Percentiles rank a stretch among this genome's conserved stretches.
Evolutionary conservation across 306 rosid genomes (phyloP).

Genomic region (Castanea sativa): DNA sequence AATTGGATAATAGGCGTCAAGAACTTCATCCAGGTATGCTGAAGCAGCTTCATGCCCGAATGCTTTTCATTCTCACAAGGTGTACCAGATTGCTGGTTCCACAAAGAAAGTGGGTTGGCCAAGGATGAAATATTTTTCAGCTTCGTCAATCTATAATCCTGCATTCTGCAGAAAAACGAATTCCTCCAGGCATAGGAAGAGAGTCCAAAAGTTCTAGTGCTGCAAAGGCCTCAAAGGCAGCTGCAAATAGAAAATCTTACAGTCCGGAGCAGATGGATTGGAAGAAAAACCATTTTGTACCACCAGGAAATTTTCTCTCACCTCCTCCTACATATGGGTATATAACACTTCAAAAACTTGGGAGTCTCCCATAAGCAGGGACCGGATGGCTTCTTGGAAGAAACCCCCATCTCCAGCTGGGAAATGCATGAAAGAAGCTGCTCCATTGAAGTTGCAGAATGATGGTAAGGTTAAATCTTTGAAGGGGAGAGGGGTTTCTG

Average conservation of each 20-base stretch:
- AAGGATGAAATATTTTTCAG: conserved; percentile 79
- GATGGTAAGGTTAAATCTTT: conserved; percentile 52
- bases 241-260: conserved; percentile 69
- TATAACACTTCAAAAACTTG: conserved; percentile 37
- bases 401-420: conserved; percentile 63
- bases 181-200: conserved; percentile 61
- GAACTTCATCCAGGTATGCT: conserved; percentile 85
- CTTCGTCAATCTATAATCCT: conserved; percentile 78
- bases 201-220: conserved; percentile 54
- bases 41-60: conserved; percentile 89
- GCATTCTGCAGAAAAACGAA: conserved; percentile 61
- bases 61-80: conserved; percentile 97
- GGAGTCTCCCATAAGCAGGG: conserved; percentile 61
- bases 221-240: conserved; percentile 50
- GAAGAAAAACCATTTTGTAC: conserved; percentile 56
- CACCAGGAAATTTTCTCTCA: conserved; percentile 32
- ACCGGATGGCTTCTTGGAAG: conserved; percentile 87
- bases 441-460: conserved; percentile 58
- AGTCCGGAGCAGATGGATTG: conserved; percentile 86
- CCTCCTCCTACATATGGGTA: conserved; percentile 34
- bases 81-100: conserved; percentile 86
- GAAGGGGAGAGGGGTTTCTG: conserved; percentile 51
- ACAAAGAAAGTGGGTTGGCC: conserved; percentile 86
- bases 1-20: conserved; percentile 96
- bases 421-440: conserved; percentile 53